These are phyloP conservation scores for Saccharomyces cerevisiae DNA, from an alignment of 805 yeast species.

Conservation along the genomic window DNA sequence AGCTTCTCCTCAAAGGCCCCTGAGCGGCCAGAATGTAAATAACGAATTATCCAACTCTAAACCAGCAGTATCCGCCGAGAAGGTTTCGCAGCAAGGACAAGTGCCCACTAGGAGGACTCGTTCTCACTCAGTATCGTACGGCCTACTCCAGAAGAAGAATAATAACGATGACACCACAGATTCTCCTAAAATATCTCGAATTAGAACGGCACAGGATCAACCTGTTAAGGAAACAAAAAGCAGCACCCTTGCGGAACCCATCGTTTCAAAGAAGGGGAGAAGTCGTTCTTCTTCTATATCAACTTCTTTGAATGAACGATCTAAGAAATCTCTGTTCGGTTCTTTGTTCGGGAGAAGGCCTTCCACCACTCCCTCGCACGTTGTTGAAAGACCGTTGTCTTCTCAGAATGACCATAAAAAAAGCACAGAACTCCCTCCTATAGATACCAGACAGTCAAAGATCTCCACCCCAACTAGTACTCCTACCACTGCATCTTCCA, in stretches of 20 bases:
- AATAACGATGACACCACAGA: neutral
- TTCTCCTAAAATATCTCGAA: neutral
- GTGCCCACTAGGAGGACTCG: neutral
- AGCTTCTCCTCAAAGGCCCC: neutral
- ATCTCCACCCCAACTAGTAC: conserved; percentile 1
- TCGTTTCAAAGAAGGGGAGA: neutral
- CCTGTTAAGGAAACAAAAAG: neutral
- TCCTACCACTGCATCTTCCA: conserved; percentile 5
- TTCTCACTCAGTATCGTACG: neutral
- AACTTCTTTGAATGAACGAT: conserved; percentile 18
- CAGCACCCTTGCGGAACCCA: neutral
- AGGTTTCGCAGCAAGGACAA: neutral
- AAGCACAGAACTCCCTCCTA: neutral
- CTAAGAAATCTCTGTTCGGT: conserved; percentile 24
- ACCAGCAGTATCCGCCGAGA: neutral
- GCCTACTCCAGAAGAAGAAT: neutral
- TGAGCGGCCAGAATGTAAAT: neutral
- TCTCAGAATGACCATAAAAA: neutral
- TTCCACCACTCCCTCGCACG: conserved; percentile 1
- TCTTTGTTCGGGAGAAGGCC: conserved; percentile 22
- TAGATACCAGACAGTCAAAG: neutral
- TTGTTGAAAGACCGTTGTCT: neutral
- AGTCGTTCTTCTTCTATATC: conserved; percentile 11
- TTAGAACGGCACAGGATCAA: neutral
- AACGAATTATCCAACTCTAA: neutral